These are phyloP conservation scores for Pharus latifolius DNA, from an alignment of 176 grass and related monocot genomes.

Conservation along the genomic window DNA sequence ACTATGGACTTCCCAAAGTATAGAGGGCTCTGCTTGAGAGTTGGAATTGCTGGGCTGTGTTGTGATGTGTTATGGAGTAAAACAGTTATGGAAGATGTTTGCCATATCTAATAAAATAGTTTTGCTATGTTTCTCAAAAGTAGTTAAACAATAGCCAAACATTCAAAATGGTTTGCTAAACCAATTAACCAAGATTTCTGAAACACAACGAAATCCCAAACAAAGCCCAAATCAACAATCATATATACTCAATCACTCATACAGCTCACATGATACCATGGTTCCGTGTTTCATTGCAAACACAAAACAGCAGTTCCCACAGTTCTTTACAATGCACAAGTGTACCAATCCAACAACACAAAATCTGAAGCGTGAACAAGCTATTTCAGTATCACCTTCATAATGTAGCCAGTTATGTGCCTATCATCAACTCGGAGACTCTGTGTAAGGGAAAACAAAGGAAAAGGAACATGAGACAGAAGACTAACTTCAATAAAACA, in stretches of 20 bases:
- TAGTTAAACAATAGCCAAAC: too few species aligned
- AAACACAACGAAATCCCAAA: too few species aligned
- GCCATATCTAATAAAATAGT: too few species aligned
- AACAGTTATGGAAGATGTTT: too few species aligned
- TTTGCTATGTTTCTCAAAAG: too few species aligned
- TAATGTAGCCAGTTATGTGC: slow-evolving; percentile 89
- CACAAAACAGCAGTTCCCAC: background rate
- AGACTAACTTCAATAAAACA: background rate
- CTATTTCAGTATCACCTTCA: slow-evolving; percentile 65
- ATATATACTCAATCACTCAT: too few species aligned
- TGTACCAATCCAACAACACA: background rate
- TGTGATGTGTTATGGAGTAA: too few species aligned
- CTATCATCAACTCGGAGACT: slow-evolving; percentile 91
- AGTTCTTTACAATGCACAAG: background rate
- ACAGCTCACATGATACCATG: too few species aligned
- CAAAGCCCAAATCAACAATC: background rate
- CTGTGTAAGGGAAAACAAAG: slow-evolving; percentile 25
- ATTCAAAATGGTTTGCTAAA: too few species aligned
- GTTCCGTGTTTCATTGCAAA: background rate
- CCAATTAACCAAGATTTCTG: too few species aligned
- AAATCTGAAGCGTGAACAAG: background rate
- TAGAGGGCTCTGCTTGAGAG: too few species aligned
- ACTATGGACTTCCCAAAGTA: background rate
- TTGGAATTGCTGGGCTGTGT: too few species aligned
- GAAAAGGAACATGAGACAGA: slow-evolving; percentile 20